Base-by-base conservation (phyloP, 495 filamentous ascomycete species). In the Aspergillus sparsus region DNA sequence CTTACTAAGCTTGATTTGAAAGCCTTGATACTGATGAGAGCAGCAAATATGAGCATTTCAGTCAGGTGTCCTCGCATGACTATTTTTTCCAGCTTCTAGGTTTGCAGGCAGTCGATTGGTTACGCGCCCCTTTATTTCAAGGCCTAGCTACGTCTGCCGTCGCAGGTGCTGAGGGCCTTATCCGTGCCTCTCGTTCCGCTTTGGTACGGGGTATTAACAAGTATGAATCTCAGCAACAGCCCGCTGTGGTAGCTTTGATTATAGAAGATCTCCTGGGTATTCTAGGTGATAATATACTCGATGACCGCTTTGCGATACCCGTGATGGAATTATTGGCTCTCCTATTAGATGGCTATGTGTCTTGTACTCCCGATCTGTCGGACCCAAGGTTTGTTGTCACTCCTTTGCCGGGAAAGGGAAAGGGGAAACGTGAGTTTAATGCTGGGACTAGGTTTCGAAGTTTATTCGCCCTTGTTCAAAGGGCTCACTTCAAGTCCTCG, bases 91-190 rank as follows among this genome's bases (percentile, higher is more conserved):
- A 81, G 49, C 57, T 82, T 0, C 63, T 82, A 11, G 68, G 68
- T 16, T 57, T 80, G 9, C 72, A 73, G 44, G 35, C 53, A 9
- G 57, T 77, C 31, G 70, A 72, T 8, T 76, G 74, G 74, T 58
- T 80, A 7, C 76, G 75, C 46, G 50, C 68, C 15, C 71, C 75
- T 10, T 67, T 97, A 2, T 68, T 95, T 12, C 82, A 89, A 53
- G 94, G 93, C n/a, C 78, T 85, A 47, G 83, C 92, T 6, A 92
- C 86, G 2, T 93, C 92, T 16, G 89, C 92, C 32, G 90, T 91
- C 64, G 87, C 88, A 11, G 92, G 91, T 12, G 87, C 92, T 21
- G 91, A 97, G 65, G 85, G 89, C 7, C 77, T 97, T 6, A 80
- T 97, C 13, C 85, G 88, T 45, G 83, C 85, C 7, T 86, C 88